phyloP scores from a whole-genome alignment of 495 filamentous ascomycete species.

The Penicillium parvum region DNA sequence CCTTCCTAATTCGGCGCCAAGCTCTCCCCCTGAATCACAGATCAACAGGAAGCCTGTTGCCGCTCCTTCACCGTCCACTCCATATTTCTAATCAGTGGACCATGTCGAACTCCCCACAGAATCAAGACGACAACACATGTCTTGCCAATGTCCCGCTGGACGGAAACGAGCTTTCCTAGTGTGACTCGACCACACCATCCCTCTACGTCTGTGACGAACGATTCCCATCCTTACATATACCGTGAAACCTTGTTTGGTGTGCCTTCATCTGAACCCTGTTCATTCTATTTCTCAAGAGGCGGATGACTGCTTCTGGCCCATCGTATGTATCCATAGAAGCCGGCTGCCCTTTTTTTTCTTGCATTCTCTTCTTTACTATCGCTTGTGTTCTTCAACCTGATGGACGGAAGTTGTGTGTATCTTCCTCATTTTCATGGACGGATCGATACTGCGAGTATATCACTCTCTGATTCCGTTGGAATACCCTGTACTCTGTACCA shows the following conservation, averaged over 20 bases:
- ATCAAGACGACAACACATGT: conserved; percentile 7
- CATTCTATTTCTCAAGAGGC: conserved; percentile 1
- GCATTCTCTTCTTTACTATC: no score
- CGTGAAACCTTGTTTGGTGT: no score
- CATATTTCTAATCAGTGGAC: no score
- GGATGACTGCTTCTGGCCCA: not conserved
- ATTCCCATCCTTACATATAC: not conserved
- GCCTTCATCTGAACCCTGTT: no score
- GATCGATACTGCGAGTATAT: conserved; percentile 7
- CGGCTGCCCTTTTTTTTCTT: no score
- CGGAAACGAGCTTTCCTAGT: conserved; percentile 17
- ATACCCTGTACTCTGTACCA: conserved; percentile 15
- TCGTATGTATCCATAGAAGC: no score
- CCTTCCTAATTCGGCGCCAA: conserved; percentile 17
- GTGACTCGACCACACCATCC: conserved; percentile 4
- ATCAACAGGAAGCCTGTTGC: conserved; percentile 33
- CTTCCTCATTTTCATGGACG: conserved; percentile 1
- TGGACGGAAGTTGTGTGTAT: conserved; percentile 1
- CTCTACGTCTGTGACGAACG: conserved; percentile 25
- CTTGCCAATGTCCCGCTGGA: conserved; percentile 20
- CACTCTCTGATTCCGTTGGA: conserved; percentile 16
- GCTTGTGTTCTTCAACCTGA: not conserved
- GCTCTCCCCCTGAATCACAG: conserved; percentile 13
- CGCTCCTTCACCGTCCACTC: no score
- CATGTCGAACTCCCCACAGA: conserved; percentile 3